A percentile compares a stretch with the other conserved stretches of the same genome.
Conservation (phyloP, 257 asterid genomes). For the Primulina eburnea region DNA sequence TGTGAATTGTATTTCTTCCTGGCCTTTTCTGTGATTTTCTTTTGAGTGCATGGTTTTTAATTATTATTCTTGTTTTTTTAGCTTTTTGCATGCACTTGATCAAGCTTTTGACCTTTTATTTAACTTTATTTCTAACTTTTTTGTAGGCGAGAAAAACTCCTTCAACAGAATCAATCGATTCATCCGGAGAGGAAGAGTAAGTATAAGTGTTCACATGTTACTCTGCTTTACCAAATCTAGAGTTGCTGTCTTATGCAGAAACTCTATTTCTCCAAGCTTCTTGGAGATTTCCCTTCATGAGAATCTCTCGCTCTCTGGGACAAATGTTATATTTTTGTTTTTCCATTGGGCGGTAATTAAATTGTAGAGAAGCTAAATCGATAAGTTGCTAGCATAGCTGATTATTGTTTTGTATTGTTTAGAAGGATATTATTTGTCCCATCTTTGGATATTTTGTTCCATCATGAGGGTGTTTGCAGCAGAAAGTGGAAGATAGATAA, state of each 20-base stretch:
- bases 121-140: constrained; percentile 23
- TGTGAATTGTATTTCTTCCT: not conserved
- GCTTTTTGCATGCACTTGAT: not conserved
- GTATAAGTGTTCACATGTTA: constrained; percentile 29
- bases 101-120: constrained; percentile 13
- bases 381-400: not conserved
- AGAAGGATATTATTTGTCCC: not conserved
- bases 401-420: not conserved
- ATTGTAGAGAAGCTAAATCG: constrained; percentile 11
- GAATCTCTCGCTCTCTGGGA: constrained; percentile 4
- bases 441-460: constrained; percentile 13
- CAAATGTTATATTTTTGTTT: not conserved
- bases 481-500: constrained; percentile 1
- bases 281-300: constrained; percentile 15
- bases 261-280: not conserved
- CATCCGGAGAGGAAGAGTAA: constrained; percentile 99
- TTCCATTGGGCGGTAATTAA: not conserved
- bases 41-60: not conserved
- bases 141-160: constrained; percentile 69
- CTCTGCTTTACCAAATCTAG: constrained; percentile 15
- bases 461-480: not conserved
- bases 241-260: constrained; percentile 14
- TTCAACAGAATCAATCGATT: constrained; percentile 70
- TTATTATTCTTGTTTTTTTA: constrained; percentile 11
- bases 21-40: not conserved